Base-by-base conservation (phyloP, 2,329 filamentous ascomycete genomes). In the Xylariaceae sp. region DNA sequence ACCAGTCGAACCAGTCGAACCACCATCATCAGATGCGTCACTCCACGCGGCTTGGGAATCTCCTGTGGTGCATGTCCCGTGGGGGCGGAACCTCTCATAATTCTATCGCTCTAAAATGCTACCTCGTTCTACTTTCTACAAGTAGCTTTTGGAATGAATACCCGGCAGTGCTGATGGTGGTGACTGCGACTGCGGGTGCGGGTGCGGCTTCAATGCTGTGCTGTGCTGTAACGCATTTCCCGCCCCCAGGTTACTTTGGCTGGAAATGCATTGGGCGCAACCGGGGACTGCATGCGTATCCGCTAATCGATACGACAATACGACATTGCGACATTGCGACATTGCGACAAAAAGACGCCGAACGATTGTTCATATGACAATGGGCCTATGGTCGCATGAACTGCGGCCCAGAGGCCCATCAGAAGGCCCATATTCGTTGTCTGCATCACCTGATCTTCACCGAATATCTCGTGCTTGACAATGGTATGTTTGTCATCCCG, bases 51-150 rank as follows among this genome's bases (percentile, higher is more conserved):
- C 47, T 55, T 51, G 30, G 32, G 30, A 55, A 53, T 40, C 51
- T 51, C 47, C 39, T 53, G 51, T 40, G 54, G 41, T 47, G 44
- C 49, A 47, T 50, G n/a, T 40, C 44, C 52, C 47, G 50, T 55
- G 57, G 57, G 57, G 57, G 55, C 55, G 57, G 53, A 51, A 54
- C 53, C 32, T 49, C 53, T 44, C 50, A 60, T 58, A 60, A 55
- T 49, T 57, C 51, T 55, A 55, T 50, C 45, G 48, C 30, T 41
- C 12, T 37, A 7, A 19, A 19, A 19, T 19, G 19, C 19, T 19
- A 19, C 19, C 19, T 19, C 19, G 19, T 19, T 19, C 19, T 19
- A 19, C 19, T 19, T 19, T 19, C 19, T 19, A 3, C 8, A 11
- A 11, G 6, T 8, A 6, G 32, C 32, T 8, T 8, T 5, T 34